These are phyloP conservation scores for Stipa capillata DNA, from an alignment of 176 grass and related monocot genomes.

Conservation along the genomic window DNA sequence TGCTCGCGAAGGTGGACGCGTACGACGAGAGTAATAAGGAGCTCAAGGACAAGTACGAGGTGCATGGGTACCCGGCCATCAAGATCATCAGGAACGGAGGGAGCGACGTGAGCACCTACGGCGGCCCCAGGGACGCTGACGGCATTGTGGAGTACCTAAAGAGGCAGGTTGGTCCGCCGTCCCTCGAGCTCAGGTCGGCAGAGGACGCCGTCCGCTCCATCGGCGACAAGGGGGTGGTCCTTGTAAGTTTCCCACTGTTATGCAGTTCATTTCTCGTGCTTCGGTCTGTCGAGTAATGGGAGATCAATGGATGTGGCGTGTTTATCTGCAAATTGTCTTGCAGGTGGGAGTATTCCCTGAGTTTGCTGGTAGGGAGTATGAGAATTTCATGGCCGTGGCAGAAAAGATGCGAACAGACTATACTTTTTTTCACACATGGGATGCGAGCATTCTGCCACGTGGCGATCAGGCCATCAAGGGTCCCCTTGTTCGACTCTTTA, in stretches of 20 bases:
- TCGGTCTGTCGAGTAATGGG: neutral
- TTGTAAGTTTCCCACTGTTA: constrained; percentile 44
- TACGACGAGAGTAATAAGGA: constrained; percentile 65
- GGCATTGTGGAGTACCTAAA: constrained; percentile 73
- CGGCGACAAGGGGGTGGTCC: constrained; percentile 42
- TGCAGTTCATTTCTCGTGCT: neutral
- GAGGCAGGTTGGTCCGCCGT: constrained; percentile 63
- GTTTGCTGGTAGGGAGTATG: constrained; percentile 60
- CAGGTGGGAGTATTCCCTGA: constrained; percentile 82
- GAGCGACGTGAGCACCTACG: constrained; percentile 26
- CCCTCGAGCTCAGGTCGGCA: constrained; percentile 45
- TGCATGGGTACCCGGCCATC: constrained; percentile 53
- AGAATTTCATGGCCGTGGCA: constrained; percentile 62
- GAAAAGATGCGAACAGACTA: constrained; percentile 64
- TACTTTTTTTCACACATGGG: constrained; percentile 71
- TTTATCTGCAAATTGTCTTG: neutral
- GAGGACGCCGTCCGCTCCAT: constrained; percentile 29
- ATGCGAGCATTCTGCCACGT: constrained; percentile 52
- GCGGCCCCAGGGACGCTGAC: constrained; percentile 56
- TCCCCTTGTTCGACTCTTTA: constrained; percentile 76
- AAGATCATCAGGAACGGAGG: constrained; percentile 71
- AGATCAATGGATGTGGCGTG: neutral
- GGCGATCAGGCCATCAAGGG: constrained; percentile 41
- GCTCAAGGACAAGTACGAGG: constrained; percentile 55
- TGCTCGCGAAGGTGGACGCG: constrained; percentile 62